phyloP scores from a whole-genome alignment of 2,329 filamentous ascomycete species.

The Stagonosporopsis cucurbitacearum region DNA sequence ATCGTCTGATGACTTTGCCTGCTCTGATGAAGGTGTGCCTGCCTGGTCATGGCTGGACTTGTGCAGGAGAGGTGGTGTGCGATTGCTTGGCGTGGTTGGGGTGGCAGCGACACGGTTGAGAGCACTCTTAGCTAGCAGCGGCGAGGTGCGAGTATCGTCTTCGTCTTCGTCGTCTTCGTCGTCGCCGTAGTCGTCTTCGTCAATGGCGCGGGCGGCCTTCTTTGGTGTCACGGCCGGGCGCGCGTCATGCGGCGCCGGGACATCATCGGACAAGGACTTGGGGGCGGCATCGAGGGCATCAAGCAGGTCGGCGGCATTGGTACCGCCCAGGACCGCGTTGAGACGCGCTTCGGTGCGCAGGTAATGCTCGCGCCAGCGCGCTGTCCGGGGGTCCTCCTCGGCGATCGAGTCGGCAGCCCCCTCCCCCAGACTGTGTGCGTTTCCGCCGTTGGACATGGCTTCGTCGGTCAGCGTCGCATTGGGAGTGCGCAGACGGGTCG shows the following conservation, averaged over 20 bases:
- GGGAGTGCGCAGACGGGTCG: conserved; percentile 50
- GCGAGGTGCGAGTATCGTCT: conserved; percentile 54
- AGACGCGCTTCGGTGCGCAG: conserved; percentile 78
- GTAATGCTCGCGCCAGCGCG: conserved; percentile 78
- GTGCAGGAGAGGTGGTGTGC: conserved; percentile 73
- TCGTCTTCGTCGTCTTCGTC: conserved; percentile 67
- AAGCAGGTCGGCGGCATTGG: conserved; percentile 30
- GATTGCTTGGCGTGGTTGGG: conserved; percentile 66
- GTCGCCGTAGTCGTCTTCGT: conserved; percentile 85
- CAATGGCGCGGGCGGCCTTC: conserved; percentile 76
- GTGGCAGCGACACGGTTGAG: conserved; percentile 61
- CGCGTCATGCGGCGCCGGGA: conserved; percentile 52
- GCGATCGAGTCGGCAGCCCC: conserved; percentile 48
- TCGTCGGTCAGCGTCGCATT: conserved; percentile 55
- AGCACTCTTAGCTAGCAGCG: conserved; percentile 60
- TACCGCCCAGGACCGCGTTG: conserved; percentile 71
- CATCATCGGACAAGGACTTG: conserved; percentile 35
- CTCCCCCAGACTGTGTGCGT: conserved; percentile 46
- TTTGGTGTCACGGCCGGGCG: conserved; percentile 65
- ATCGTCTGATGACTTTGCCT: conserved; percentile 79
- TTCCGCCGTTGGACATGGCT: conserved; percentile 49
- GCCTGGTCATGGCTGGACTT: conserved; percentile 66
- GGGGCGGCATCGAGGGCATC: conserved; percentile 36
- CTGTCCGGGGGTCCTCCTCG: conserved; percentile 56
- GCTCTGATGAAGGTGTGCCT: conserved; percentile 60